phyloP scores from a whole-genome alignment of 345 rosid genomes.

The Punica granatum region DNA sequence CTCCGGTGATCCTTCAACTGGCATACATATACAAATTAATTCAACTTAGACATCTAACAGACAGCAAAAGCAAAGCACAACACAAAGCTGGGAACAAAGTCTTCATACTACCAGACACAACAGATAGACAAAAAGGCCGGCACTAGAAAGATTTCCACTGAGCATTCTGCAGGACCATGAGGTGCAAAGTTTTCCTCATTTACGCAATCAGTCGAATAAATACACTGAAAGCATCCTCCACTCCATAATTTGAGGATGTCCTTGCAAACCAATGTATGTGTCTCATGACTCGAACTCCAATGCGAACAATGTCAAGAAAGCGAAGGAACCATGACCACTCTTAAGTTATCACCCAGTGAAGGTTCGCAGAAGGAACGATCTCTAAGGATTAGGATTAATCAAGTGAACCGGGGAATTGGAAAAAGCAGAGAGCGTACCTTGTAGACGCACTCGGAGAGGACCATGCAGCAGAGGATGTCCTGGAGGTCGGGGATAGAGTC shows the following conservation, averaged over 20 bases:
- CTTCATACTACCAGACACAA: background rate
- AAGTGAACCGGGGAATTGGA: background rate
- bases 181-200: background rate
- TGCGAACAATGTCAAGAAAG: background rate
- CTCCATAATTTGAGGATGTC: background rate
- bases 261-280: background rate
- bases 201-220: background rate
- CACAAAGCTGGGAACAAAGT: background rate
- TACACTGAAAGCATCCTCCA: background rate
- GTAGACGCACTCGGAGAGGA: conserved; percentile 89
- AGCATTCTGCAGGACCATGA: background rate
- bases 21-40: background rate
- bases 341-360: background rate
- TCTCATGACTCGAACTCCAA: background rate
- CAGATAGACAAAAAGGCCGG: background rate
- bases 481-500: conserved; percentile 79
- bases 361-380: background rate
- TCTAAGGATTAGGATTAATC: background rate
- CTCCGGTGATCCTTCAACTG: background rate
- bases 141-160: background rate
- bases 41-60: background rate
- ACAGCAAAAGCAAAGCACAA: background rate
- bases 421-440: conserved; percentile 38
- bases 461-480: conserved; percentile 95
- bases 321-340: background rate